phyloP scores from a whole-genome alignment of 1,284 basidiomycete genomes.

The Fomitopsis betulina region DNA sequence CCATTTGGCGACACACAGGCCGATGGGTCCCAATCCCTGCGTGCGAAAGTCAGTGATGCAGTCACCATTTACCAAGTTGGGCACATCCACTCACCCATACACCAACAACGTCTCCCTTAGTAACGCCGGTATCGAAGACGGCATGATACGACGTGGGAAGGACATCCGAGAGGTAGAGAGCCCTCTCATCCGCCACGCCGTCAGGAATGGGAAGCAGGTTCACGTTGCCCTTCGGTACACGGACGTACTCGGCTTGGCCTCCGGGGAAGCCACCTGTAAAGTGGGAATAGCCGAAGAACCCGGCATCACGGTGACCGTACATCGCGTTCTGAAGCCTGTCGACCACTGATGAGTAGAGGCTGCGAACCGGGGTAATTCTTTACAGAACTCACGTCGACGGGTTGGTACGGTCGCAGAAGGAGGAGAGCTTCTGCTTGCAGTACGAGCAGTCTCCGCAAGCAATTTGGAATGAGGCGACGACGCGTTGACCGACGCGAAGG shows the following conservation, averaged over 20 bases:
- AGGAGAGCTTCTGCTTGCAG: conserved; percentile 70
- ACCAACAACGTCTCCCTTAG: conserved; percentile 61
- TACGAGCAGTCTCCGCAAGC: conserved; percentile 73
- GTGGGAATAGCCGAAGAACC: conserved; percentile 74
- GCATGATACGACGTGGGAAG: conserved; percentile 71
- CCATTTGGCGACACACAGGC: conserved; percentile 57
- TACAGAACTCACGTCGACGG: conserved; percentile 46
- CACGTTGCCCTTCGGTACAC: conserved; percentile 67
- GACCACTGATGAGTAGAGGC: conserved; percentile 3
- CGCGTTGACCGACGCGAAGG: conserved; percentile 58
- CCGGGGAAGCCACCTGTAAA: conserved; percentile 73
- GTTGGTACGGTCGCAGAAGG: conserved; percentile 72
- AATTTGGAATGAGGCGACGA: conserved; percentile 76
- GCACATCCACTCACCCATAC: conserved; percentile 45
- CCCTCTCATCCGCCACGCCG: conserved; percentile 59
- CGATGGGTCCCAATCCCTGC: conserved; percentile 60
- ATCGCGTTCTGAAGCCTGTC: conserved; percentile 53
- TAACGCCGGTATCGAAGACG: conserved; percentile 65
- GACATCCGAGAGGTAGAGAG: conserved; percentile 67
- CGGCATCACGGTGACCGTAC: conserved; percentile 68
- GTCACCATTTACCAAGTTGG: background rate
- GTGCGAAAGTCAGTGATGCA: background rate
- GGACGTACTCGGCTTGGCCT: conserved; percentile 67
- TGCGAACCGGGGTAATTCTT: background rate
- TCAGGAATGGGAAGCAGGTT: conserved; percentile 71